phyloP scores from a whole-genome alignment of 78 protist species.

The Dictyostelium intermedium region DNA sequence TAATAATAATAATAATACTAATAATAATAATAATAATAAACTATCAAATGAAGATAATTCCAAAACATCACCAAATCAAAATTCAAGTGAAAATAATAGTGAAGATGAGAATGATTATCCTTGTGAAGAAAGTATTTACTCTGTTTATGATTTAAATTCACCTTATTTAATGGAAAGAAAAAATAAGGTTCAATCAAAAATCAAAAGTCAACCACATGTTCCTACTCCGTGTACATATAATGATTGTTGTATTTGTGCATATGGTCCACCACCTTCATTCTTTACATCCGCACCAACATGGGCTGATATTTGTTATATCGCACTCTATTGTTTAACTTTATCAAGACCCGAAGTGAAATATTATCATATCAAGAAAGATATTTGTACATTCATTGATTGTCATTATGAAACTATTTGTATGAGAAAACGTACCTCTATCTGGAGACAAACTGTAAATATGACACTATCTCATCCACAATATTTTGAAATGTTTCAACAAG shows the following conservation, averaged over 20 bases:
- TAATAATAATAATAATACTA: too few species aligned
- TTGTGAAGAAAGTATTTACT: not conserved
- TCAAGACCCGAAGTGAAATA: constrained; percentile 61
- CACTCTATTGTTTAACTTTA: constrained; percentile 45
- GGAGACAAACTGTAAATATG: constrained; percentile 77
- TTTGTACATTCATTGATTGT: constrained; percentile 53
- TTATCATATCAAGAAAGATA: constrained; percentile 68
- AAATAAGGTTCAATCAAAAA: too few species aligned
- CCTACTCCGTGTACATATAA: constrained; percentile 22
- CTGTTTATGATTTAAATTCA: not conserved
- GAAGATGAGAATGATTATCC: not conserved
- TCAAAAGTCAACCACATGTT: too few species aligned
- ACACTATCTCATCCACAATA: constrained; percentile 75
- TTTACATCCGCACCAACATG: constrained; percentile 69
- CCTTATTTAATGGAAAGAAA: not conserved
- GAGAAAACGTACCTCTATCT: constrained; percentile 49
- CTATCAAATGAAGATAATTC: not conserved
- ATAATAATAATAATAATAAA: too few species aligned
- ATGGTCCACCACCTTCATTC: constrained; percentile 75
- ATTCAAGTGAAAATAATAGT: not conserved
- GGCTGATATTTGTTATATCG: constrained; percentile 76
- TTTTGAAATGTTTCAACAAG: constrained; percentile 78
- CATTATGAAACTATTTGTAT: constrained; percentile 68
- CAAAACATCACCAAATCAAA: too few species aligned
- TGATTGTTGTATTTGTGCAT: constrained; percentile 51